Percentiles rank a stretch among this genome's conserved stretches.
Conservation (phyloP, 225 moss, liverwort and hornwort species). For the Lunularia cruciata region DNA sequence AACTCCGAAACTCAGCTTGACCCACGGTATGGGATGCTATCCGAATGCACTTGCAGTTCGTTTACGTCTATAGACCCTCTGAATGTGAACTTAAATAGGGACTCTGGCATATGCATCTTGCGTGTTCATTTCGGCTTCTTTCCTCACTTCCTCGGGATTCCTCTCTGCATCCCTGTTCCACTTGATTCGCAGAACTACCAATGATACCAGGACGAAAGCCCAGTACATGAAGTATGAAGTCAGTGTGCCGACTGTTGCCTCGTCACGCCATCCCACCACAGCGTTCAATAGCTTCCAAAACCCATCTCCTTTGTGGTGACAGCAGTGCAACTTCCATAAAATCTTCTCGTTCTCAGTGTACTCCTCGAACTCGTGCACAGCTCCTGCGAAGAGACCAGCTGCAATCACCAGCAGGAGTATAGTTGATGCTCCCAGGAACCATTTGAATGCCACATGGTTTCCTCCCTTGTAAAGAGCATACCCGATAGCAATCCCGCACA, state of each 20-base stretch:
- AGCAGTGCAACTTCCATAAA: constrained; percentile 64
- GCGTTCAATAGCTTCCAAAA: constrained; percentile 73
- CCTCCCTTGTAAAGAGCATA: constrained; percentile 55
- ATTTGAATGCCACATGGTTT: constrained; percentile 55
- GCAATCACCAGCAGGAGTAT: constrained; percentile 56
- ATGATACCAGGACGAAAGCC: constrained; percentile 43
- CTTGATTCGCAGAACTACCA: constrained; percentile 2
- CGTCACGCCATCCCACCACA: constrained; percentile 63
- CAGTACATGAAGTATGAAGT: constrained; percentile 61
- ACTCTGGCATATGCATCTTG: too few relatives aligned
- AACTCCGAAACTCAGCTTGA: too few relatives aligned
- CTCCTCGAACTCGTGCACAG: constrained; percentile 78
- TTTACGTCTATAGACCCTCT: too few relatives aligned
- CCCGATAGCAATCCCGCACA: constrained; percentile 51
- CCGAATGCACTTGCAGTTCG: too few relatives aligned
- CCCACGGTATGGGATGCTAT: too few relatives aligned
- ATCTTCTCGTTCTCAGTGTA: constrained; percentile 53
- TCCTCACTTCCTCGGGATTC: too few relatives aligned
- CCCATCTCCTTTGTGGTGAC: constrained; percentile 48
- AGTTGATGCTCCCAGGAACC: constrained; percentile 53
- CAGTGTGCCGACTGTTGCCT: constrained; percentile 65
- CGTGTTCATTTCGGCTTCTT: too few relatives aligned
- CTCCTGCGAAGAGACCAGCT: constrained; percentile 59
- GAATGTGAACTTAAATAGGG: too few relatives aligned
- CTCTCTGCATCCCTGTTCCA: constrained; percentile 7